phyloP scores from a whole-genome alignment of 495 filamentous ascomycete genomes.

The Aspergillus heteromorphus region DNA sequence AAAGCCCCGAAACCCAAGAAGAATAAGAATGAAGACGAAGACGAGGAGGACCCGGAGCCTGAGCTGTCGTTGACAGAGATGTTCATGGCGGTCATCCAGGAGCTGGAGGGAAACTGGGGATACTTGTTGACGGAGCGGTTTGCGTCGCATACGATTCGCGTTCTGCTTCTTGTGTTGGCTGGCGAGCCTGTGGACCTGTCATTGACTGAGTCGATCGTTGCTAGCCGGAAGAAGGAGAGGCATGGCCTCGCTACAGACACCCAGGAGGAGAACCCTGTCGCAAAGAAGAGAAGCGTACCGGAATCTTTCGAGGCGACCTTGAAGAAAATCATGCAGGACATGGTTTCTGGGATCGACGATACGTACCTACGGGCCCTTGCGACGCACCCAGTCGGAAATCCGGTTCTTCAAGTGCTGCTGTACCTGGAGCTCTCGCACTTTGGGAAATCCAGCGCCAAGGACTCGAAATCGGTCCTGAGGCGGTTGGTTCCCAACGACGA shows the following conservation, averaged over 20 bases:
- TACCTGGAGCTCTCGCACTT: constrained; percentile 74
- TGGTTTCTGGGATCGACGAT: constrained; percentile 61
- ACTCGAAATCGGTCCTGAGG: constrained; percentile 53
- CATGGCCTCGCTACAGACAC: constrained; percentile 42
- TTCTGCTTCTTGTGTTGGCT: constrained; percentile 78
- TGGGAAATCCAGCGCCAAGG: constrained; percentile 56
- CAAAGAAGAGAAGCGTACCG: constrained; percentile 58
- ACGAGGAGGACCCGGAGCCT: constrained; percentile 31
- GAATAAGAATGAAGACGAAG: constrained; percentile 29
- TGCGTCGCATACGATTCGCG: constrained; percentile 84
- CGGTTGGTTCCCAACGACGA: constrained; percentile 62
- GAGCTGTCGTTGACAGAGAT: constrained; percentile 72
- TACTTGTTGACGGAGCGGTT: constrained; percentile 81
- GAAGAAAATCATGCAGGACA: constrained; percentile 72
- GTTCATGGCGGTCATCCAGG: constrained; percentile 74
- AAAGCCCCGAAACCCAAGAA: constrained; percentile 48
- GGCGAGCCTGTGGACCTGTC: constrained; percentile 67
- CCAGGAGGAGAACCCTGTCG: constrained; percentile 31
- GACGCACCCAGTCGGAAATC: constrained; percentile 82
- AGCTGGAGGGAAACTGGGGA: constrained; percentile 77
- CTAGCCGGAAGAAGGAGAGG: constrained; percentile 87
- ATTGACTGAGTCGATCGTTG: constrained; percentile 61
- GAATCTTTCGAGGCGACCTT: constrained; percentile 68
- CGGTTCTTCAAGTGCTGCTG: constrained; percentile 78
- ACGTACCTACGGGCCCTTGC: constrained; percentile 74